Evolutionary conservation across 345 rosid genomes (phyloP).

Genomic region (Dimocarpus longan): DNA sequence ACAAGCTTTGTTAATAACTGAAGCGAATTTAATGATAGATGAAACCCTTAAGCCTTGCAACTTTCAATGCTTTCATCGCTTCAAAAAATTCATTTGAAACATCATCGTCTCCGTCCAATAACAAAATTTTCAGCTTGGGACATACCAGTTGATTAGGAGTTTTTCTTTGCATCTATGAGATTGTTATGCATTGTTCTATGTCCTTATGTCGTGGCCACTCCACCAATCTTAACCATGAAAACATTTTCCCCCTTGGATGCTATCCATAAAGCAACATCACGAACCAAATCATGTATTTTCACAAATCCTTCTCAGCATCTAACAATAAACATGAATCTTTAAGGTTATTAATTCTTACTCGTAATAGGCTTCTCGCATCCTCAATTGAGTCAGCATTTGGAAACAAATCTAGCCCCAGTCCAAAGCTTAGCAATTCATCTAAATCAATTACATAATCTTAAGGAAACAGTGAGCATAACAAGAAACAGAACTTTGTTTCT

Average conservation of each 20-base stretch:
- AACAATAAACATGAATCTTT: background rate
- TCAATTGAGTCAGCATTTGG: too few relatives aligned
- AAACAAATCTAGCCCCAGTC: too few relatives aligned
- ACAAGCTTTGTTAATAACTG: background rate
- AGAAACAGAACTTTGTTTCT: too few relatives aligned
- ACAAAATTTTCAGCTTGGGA: constrained; percentile 13
- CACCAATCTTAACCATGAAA: background rate
- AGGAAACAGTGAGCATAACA: too few relatives aligned
- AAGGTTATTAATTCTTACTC: too few relatives aligned
- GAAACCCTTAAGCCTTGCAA: background rate
- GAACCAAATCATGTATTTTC: constrained; percentile 10
- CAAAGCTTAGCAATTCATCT: too few relatives aligned
- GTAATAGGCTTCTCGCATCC: too few relatives aligned
- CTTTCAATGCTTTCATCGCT: background rate
- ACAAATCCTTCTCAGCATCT: background rate
- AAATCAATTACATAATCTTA: too few relatives aligned
- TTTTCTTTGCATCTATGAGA: background rate
- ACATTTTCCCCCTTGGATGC: background rate
- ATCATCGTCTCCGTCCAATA: background rate
- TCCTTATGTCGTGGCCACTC: constrained; percentile 3
- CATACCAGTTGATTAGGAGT: background rate
- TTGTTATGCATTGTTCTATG: background rate
- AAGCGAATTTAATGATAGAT: background rate
- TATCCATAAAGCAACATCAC: background rate
- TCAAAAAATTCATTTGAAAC: constrained; percentile 5